Conservation (phyloP, 1,139 yeast genomes). For the Yamadazyma pseudoaaseri region DNA sequence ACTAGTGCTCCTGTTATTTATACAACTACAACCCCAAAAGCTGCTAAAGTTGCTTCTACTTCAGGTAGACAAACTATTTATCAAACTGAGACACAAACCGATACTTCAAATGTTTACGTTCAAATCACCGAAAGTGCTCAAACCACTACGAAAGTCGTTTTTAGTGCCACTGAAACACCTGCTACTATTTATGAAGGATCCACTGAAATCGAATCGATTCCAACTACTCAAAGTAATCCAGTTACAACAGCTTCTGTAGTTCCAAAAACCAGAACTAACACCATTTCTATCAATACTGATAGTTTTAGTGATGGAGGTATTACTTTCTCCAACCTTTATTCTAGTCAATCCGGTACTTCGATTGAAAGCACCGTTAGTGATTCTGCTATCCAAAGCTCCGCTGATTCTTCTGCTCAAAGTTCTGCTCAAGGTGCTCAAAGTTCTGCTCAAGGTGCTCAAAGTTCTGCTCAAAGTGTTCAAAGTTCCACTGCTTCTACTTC, state of each 20-base stretch:
- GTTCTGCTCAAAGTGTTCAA: neutral
- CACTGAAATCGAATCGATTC: constrained; percentile 19
- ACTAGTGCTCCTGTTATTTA: constrained; percentile 9
- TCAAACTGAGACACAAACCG: constrained; percentile 18
- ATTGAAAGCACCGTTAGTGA: neutral
- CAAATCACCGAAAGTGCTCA: constrained; percentile 18
- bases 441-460: neutral
- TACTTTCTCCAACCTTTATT: constrained; percentile 5
- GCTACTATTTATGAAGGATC: constrained; percentile 16
- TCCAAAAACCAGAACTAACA: constrained; percentile 10
- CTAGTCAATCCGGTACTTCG: neutral
- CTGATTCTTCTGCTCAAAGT: neutral
- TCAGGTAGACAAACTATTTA: constrained; percentile 13
- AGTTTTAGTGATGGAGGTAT: constrained; percentile 6
- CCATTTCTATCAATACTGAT: constrained; percentile 11
- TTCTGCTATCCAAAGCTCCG: neutral
- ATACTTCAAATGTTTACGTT: constrained; percentile 12
- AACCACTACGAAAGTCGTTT: constrained; percentile 27
- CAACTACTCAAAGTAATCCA: constrained; percentile 22
- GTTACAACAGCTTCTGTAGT: constrained; percentile 19
- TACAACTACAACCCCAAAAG: constrained; percentile 5
- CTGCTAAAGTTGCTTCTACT: neutral
- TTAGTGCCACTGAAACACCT: constrained; percentile 23
- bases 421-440: neutral
- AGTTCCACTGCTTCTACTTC: neutral